phyloP scores from a whole-genome alignment of 1,284 basidiomycete species.

The Apiotrichum veenhuisii region DNA sequence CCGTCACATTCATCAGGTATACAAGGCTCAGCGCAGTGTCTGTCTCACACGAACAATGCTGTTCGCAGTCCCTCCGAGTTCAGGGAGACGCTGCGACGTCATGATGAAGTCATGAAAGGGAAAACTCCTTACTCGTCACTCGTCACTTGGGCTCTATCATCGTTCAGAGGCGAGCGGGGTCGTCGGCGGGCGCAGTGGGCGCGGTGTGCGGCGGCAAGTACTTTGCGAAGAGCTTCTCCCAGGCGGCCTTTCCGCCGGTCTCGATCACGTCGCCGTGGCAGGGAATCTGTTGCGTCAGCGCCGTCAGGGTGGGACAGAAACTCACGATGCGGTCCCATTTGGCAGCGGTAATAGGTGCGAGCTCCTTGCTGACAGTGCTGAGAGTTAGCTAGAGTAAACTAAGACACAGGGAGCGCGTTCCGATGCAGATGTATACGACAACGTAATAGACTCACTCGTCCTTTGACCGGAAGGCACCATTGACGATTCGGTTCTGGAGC shows the following conservation, averaged over 20 bases:
- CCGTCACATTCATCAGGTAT: no score
- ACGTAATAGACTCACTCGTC: conserved; percentile 54
- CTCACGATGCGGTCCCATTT: conserved; percentile 70
- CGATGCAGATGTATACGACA: background rate
- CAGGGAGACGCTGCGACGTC: no score
- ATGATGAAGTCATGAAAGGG: no score
- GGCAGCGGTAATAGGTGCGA: conserved; percentile 37
- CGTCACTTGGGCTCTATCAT: no score
- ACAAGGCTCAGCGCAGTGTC: no score
- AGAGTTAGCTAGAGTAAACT: no score
- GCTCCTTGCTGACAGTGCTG: conserved; percentile 33
- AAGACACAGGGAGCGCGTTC: no score
- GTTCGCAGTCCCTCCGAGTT: no score
- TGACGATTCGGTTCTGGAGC: conserved; percentile 59
- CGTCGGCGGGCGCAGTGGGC: background rate
- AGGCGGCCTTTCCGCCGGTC: conserved; percentile 64
- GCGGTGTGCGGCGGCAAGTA: background rate
- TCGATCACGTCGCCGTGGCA: conserved; percentile 88
- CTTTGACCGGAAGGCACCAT: conserved; percentile 58
- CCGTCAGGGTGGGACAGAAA: no score
- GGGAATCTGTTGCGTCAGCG: conserved; percentile 56
- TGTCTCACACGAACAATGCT: no score
- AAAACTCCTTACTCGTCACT: no score
- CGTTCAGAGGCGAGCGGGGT: background rate
- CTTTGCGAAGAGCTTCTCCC: conserved; percentile 52